Evolutionary conservation across 2,329 filamentous ascomycete species (phyloP).

Genomic region (Alternaria sp.): DNA sequence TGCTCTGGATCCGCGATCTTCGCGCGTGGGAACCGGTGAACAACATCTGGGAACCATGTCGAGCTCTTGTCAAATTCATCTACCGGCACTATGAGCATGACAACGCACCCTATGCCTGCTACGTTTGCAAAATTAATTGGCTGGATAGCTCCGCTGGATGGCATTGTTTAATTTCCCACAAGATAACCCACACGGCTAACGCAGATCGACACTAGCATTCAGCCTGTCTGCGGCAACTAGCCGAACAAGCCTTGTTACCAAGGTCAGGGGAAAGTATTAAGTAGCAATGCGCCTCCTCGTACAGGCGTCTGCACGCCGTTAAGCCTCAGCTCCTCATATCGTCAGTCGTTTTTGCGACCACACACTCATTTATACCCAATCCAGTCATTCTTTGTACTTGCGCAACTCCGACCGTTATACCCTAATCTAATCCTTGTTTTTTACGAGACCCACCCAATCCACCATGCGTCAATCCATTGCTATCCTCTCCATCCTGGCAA

Average conservation of each 20-base stretch:
- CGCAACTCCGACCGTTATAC: background rate
- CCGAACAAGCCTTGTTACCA: conserved; percentile 11
- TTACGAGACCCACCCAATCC: conserved; percentile 1
- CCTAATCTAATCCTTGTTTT: conserved; percentile 6
- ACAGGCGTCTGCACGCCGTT: conserved; percentile 1
- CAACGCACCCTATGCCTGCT: background rate
- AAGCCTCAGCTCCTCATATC: background rate
- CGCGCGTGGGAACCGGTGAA: background rate
- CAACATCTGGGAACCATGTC: background rate
- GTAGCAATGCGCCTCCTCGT: conserved; percentile 9
- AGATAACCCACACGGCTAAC: conserved; percentile 2
- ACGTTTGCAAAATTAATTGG: background rate
- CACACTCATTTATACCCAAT: conserved; percentile 9
- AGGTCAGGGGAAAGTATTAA: conserved; percentile 11
- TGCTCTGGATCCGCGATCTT: background rate
- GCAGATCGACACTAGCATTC: conserved; percentile 7
- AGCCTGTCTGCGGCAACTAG: conserved; percentile 6
- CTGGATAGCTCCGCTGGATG: background rate
- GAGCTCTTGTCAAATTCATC: background rate
- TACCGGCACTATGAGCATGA: background rate
- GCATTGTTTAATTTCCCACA: conserved; percentile 1
- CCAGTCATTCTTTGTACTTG: conserved; percentile 3
- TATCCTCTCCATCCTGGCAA: conserved; percentile 24
- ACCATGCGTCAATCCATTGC: conserved; percentile 33
- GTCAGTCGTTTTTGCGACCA: conserved; percentile 3